Percentiles rank a stretch among this genome's conserved stretches.
Conservation (phyloP, 1,284 basidiomycete genomes). For the Papiliotrema nemorosa region DNA sequence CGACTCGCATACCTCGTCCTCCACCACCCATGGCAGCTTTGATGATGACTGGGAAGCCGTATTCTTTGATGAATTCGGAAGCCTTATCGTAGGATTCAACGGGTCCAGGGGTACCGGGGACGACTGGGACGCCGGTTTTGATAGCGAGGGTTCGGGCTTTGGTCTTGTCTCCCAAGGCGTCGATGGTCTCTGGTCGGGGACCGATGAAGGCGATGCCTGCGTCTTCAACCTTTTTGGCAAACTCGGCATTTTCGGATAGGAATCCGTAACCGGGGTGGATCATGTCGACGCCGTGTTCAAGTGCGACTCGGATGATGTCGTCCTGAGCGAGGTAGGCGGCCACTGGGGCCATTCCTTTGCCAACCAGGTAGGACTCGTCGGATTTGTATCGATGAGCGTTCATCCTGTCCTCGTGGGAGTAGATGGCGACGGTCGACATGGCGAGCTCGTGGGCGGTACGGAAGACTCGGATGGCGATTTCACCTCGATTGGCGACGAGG, state of each 20-base stretch:
- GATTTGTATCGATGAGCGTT: constrained; percentile 98
- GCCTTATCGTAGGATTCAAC: constrained; percentile 81
- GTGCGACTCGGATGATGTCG: constrained; percentile 89
- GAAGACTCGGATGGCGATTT: constrained; percentile 99
- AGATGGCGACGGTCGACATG: constrained; percentile 99
- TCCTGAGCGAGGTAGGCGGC: constrained; percentile 96
- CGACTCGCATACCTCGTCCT: constrained; percentile 97
- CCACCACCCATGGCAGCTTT: constrained; percentile 99
- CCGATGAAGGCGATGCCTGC: constrained; percentile 98
- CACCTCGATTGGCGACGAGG: constrained; percentile 93
- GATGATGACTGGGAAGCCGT: constrained; percentile 96
- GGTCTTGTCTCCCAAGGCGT: constrained; percentile 97
- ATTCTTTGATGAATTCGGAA: constrained; percentile 83
- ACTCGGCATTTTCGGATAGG: constrained; percentile 93
- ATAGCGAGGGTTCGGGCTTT: constrained; percentile 82
- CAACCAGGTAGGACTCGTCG: constrained; percentile 98
- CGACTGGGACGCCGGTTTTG: constrained; percentile 86
- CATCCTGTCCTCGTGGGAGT: constrained; percentile 94
- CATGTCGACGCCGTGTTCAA: constrained; percentile 98
- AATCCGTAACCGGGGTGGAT: constrained; percentile 99
- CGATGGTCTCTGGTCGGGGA: constrained; percentile 93
- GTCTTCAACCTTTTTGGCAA: constrained; percentile 93
- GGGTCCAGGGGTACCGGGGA: constrained; percentile 94
- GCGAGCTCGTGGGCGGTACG: constrained; percentile 97
- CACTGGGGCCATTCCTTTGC: constrained; percentile 91